Percentiles rank a stretch among this genome's conserved stretches.
These are phyloP conservation scores for Lenzites betulinus DNA, from an alignment of 768 basidiomycete genomes.

Conservation along the genomic window DNA sequence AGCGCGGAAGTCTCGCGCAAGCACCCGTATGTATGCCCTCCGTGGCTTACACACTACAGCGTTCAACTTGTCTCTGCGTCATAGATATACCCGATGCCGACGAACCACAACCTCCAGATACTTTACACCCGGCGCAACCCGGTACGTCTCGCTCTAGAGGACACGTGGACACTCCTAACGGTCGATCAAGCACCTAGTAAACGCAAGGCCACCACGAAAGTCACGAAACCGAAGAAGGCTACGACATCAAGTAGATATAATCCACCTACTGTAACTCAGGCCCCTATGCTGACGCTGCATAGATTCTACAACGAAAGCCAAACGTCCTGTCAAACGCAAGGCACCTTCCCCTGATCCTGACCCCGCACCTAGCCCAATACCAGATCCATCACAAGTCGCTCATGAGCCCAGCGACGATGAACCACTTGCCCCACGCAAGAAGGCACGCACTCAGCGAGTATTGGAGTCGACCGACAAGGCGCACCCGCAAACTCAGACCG, in stretches of 20 bases:
- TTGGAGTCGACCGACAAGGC: neutral
- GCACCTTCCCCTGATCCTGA: neutral
- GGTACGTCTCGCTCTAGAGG: neutral
- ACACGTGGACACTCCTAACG: neutral
- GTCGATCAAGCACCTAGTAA: neutral
- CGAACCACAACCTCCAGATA: neutral
- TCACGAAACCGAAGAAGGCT: neutral
- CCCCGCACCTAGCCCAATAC: neutral
- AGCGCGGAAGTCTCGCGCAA: neutral
- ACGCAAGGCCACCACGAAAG: neutral
- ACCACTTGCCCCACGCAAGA: slow-evolving; percentile 10
- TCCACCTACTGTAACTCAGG: neutral
- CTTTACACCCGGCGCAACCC: neutral
- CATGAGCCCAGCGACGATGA: slow-evolving; percentile 1
- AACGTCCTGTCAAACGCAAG: slow-evolving; percentile 7
- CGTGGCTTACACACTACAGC: neutral
- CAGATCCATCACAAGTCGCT: neutral
- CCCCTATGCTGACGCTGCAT: neutral
- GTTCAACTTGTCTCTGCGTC: neutral
- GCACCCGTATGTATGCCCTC: neutral
- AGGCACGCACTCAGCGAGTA: neutral
- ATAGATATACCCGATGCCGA: no score
- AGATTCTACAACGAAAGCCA: neutral
- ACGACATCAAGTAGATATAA: neutral
- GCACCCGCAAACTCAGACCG: neutral